A percentile compares a stretch with the other conserved stretches of the same genome.
phyloP scores from a whole-genome alignment of 495 filamentous ascomycete genomes.

The Penicillium herquei region DNA sequence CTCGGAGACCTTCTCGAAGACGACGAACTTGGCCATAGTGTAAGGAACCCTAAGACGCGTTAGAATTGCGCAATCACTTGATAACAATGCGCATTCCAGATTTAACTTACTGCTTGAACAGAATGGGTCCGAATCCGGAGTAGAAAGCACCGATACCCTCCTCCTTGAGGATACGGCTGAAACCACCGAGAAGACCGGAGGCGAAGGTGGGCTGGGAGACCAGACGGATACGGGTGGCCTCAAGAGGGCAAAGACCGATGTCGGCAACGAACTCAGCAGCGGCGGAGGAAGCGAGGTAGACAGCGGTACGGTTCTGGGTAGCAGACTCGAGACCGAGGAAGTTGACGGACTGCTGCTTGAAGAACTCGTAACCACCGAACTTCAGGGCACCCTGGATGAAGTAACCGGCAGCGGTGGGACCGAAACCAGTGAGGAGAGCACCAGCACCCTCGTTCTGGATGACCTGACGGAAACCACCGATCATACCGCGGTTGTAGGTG shows the following conservation, averaged over 20 bases:
- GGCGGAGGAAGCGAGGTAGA: slow-evolving; percentile 85
- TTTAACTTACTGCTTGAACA: slow-evolving; percentile 85
- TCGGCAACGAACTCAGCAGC: slow-evolving; percentile 90
- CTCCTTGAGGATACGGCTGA: slow-evolving; percentile 78
- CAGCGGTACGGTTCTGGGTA: slow-evolving; percentile 78
- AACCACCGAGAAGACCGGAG: slow-evolving; percentile 74
- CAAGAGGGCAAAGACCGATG: slow-evolving; percentile 89
- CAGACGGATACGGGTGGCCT: slow-evolving; percentile 93
- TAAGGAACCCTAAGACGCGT: slow-evolving; percentile 76
- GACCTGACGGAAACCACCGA: slow-evolving; percentile 85
- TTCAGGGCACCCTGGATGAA: slow-evolving; percentile 95
- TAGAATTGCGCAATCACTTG: slow-evolving; percentile 1
- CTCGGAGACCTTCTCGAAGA: slow-evolving; percentile 96
- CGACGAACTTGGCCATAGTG: slow-evolving; percentile 99
- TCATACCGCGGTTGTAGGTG: slow-evolving; percentile 86
- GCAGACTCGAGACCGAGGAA: slow-evolving; percentile 74
- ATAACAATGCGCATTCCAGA: not conserved
- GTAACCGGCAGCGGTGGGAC: slow-evolving; percentile 87
- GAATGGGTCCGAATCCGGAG: slow-evolving; percentile 88
- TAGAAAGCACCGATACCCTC: slow-evolving; percentile 92
- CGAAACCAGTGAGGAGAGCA: slow-evolving; percentile 83
- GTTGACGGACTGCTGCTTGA: slow-evolving; percentile 93
- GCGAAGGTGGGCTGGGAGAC: slow-evolving; percentile 88
- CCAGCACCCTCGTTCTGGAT: slow-evolving; percentile 81
- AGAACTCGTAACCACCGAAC: slow-evolving; percentile 93